Evolutionary conservation across 148 eudicot genomes (phyloP), one percentile per base, ranked within the genome.

Genomic region (Fagopyrum tataricum): DNA sequence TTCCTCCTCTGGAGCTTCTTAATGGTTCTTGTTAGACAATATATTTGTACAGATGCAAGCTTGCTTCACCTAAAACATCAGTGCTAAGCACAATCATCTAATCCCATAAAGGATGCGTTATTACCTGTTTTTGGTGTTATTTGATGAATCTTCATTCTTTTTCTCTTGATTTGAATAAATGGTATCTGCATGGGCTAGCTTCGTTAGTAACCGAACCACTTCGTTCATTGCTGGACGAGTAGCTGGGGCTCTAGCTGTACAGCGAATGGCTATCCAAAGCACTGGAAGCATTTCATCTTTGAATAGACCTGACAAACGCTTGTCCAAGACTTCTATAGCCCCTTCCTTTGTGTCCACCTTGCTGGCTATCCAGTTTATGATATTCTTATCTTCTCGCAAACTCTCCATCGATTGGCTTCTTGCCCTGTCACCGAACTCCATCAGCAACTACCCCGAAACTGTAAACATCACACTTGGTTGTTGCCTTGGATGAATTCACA

Each of bases 351-450:
- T 93, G 71, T 91, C 87, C 20, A 83, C 82, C 76, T 93, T 91
- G 64, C 86, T 82, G 13, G 85, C 81, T 75, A 93, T 82, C 98
- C 98, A 93, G 72, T 87, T 84, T 75, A 93, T 85, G 44, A 93
- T 93, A 73, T 93, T 89, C 89, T 89, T 91, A 83, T 84, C 89
- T 76, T 93, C 98, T 70, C 98, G n/a, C 97, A 67, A 84, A 93
- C 82, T 91, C 98, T 70, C 90, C 72, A 80, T 93, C 97, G 73
- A 89, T 88, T 3, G 93, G 97, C 79, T 87, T 91, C 79, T 90
- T 87, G n/a, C 68, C 97, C 98, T 17, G 98, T 93, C 73, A 93
- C 83, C 42, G n/a, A 93, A 83, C 74, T 93, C 98, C 96, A 91
- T 89, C 62, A 93, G 75, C 18, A 93, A 93, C 98, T 42, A 93